Conservation (phyloP, 352 stramenopile genomes). For the Peronosclerospora sorghi region DNA sequence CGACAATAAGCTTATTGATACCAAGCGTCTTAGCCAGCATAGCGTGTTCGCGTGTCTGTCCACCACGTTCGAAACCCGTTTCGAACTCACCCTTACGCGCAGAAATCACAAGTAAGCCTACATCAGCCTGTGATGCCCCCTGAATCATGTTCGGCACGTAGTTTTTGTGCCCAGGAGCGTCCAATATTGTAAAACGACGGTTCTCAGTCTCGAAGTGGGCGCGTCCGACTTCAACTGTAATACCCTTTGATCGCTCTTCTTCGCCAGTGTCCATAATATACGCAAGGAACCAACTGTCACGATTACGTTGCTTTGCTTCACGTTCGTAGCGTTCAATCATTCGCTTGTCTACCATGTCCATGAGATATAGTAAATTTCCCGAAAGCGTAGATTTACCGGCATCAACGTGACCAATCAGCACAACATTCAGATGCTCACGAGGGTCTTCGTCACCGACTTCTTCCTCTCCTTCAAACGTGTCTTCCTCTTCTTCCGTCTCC, state of each 20-base stretch:
- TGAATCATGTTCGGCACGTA: slow-evolving; percentile 99
- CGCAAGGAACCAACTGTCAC: slow-evolving; percentile 89
- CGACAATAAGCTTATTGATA: slow-evolving; percentile 96
- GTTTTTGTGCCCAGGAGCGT: slow-evolving; percentile 97
- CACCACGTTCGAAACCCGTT: slow-evolving; percentile 95
- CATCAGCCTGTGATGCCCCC: slow-evolving; percentile 93
- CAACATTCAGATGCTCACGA: slow-evolving; percentile 97
- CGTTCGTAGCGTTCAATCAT: slow-evolving; percentile 98
- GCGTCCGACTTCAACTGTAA: slow-evolving; percentile 84
- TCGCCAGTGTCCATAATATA: slow-evolving; percentile 99
- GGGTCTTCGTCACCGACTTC: slow-evolving; percentile 88
- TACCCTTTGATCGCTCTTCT: slow-evolving; percentile 93
- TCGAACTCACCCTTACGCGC: slow-evolving; percentile 97
- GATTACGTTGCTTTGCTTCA: slow-evolving; percentile 91
- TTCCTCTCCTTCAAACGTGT: slow-evolving; percentile 42
- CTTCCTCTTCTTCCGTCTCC: slow-evolving; percentile 32
- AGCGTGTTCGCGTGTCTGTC: slow-evolving; percentile 97
- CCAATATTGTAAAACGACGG: slow-evolving; percentile 96
- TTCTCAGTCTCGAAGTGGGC: slow-evolving; percentile 94
- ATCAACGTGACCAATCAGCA: slow-evolving; percentile 99
- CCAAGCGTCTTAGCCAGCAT: slow-evolving; percentile 98
- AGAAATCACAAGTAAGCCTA: slow-evolving; percentile 95
- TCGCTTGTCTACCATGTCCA: slow-evolving; percentile 98
- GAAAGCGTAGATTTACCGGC: slow-evolving; percentile 97
- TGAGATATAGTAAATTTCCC: slow-evolving; percentile 97